Evolutionary conservation across 495 filamentous ascomycete species (phyloP).

Genomic region (Neurospora tetrasperma): DNA sequence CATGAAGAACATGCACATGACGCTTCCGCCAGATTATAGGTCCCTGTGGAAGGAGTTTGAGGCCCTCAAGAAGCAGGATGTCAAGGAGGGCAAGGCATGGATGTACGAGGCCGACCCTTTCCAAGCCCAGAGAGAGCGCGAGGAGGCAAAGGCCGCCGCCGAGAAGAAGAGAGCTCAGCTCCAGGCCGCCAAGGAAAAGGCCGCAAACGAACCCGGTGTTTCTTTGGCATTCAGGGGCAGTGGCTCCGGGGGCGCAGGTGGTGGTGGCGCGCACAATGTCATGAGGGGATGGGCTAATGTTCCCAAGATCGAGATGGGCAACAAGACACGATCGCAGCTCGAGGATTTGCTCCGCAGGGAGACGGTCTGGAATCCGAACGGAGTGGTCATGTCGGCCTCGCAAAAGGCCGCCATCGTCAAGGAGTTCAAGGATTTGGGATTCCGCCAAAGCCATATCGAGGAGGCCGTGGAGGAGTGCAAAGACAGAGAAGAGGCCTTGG

Average conservation of each 20-base stretch:
- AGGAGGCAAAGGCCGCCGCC: slow-evolving; percentile 57
- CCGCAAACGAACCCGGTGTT: slow-evolving; percentile 41
- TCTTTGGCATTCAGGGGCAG: slow-evolving; percentile 30
- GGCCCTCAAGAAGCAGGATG: slow-evolving; percentile 64
- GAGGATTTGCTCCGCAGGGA: slow-evolving; percentile 68
- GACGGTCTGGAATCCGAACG: slow-evolving; percentile 77
- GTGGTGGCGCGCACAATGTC: slow-evolving; percentile 16
- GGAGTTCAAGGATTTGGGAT: slow-evolving; percentile 68
- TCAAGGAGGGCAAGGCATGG: slow-evolving; percentile 69
- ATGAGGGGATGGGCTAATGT: slow-evolving; percentile 73
- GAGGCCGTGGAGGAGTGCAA: slow-evolving; percentile 82
- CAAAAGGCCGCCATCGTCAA: slow-evolving; percentile 52
- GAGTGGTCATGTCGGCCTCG: slow-evolving; percentile 47
- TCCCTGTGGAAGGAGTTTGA: slow-evolving; percentile 85
- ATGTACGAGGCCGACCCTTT: slow-evolving; percentile 97
- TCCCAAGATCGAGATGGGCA: slow-evolving; percentile 88
- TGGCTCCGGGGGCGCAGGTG: slow-evolving; percentile 11
- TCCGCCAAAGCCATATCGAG: slow-evolving; percentile 76
- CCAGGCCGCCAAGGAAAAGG: slow-evolving; percentile 52
- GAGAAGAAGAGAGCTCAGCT: slow-evolving; percentile 62
- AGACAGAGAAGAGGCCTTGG: slow-evolving; percentile 81
- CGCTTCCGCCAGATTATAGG: slow-evolving; percentile 81
- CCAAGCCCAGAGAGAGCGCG: slow-evolving; percentile 61
- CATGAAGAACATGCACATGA: slow-evolving; percentile 89
- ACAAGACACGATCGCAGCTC: slow-evolving; percentile 60